Evolutionary conservation across 805 yeast genomes (phyloP).

Genomic region (Kodamaea laetipori): DNA sequence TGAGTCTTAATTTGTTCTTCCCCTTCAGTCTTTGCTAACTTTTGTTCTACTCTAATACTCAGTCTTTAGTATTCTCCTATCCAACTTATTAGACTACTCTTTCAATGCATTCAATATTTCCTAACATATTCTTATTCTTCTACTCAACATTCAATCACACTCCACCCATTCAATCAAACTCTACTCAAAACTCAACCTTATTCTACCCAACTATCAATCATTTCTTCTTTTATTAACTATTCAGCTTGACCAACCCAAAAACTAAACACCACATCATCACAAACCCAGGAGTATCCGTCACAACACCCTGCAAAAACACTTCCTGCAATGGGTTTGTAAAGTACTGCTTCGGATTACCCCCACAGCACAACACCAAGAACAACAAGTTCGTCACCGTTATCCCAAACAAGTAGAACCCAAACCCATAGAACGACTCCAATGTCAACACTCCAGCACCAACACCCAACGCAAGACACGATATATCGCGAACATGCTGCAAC

Average conservation of each 20-base stretch:
- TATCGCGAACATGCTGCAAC: constrained; percentile 36
- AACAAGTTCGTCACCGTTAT: constrained; percentile 31
- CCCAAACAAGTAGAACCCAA: constrained; percentile 38
- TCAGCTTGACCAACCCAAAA: constrained; percentile 40
- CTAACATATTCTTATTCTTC: too few species aligned
- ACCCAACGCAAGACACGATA: constrained; percentile 40
- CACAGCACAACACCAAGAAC: constrained; percentile 36
- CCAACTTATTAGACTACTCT: too few species aligned
- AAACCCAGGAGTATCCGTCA: constrained; percentile 39
- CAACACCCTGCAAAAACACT: constrained; percentile 35
- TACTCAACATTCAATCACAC: too few species aligned
- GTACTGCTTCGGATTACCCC: constrained; percentile 24
- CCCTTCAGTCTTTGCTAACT: too few species aligned
- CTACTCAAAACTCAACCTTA: too few species aligned
- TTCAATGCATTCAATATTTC: too few species aligned
- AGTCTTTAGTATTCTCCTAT: too few species aligned
- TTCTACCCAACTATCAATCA: too few species aligned
- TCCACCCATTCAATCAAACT: too few species aligned
- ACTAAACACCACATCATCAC: constrained; percentile 53
- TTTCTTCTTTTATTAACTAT: constrained; percentile 8
- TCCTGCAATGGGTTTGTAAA: constrained; percentile 34
- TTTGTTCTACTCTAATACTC: too few species aligned
- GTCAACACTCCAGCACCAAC: constrained; percentile 43
- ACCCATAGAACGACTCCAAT: constrained; percentile 38
- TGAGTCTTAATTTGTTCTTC: too few species aligned